phyloP scores from a whole-genome alignment of 1,139 yeast species.

The Arxiozyma bovina region DNA sequence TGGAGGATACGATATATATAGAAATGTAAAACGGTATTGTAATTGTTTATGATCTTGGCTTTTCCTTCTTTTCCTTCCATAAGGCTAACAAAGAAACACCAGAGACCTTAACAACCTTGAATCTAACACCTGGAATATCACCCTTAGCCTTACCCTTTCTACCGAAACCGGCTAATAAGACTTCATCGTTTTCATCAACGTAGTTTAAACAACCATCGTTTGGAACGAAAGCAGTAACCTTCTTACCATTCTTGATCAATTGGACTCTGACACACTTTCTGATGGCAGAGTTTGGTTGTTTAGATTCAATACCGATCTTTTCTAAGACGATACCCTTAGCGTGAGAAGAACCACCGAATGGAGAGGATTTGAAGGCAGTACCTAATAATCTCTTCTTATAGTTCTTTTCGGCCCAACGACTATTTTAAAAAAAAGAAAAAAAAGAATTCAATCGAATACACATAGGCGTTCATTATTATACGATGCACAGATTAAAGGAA shows the following conservation, averaged over 20 bases:
- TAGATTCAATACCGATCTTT: constrained; percentile 99
- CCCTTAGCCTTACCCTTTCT: constrained; percentile 99
- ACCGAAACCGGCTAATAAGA: constrained; percentile 99
- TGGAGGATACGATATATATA: neutral
- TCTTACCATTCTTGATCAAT: constrained; percentile 99
- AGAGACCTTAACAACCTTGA: constrained; percentile 99
- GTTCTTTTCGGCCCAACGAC: constrained; percentile 98
- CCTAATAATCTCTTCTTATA: constrained; percentile 99
- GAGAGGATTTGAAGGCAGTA: constrained; percentile 99
- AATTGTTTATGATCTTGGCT: constrained; percentile 87
- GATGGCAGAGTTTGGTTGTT: constrained; percentile 99
- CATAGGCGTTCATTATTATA: neutral
- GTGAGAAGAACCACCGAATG: constrained; percentile 99
- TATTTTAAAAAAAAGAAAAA: neutral
- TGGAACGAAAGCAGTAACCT: constrained; percentile 99
- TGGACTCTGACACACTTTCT: constrained; percentile 99
- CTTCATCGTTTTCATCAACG: constrained; percentile 99
- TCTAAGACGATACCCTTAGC: constrained; percentile 99
- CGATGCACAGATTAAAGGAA: neutral
- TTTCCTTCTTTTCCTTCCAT: constrained; percentile 99
- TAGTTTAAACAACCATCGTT: constrained; percentile 99
- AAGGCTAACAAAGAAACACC: constrained; percentile 99
- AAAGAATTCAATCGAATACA: neutral
- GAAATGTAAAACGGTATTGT: neutral
- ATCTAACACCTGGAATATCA: constrained; percentile 99